phyloP scores from a whole-genome alignment of 169 alveolate genomes.

The Eimeria praecox region DNA sequence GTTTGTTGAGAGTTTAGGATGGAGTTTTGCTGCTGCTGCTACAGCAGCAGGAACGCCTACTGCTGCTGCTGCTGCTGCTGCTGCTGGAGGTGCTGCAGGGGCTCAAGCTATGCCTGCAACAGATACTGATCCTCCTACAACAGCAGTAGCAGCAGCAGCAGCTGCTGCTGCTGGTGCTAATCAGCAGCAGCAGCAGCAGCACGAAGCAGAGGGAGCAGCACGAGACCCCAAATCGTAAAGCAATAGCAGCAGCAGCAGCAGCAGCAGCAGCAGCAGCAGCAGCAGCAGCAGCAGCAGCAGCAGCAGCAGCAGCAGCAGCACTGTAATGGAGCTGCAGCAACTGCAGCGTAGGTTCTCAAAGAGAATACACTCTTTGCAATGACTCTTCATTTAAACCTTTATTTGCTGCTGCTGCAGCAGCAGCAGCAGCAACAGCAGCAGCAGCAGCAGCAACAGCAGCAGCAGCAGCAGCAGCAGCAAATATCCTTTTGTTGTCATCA shows the following conservation, averaged over 20 bases:
- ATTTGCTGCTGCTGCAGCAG: too few species aligned
- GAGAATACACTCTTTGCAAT: too few species aligned
- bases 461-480: too few species aligned
- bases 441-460: too few species aligned
- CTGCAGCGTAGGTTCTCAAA: too few species aligned
- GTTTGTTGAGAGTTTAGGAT: constrained; percentile 32
- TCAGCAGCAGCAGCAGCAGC: constrained; percentile 3
- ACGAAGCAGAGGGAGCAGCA: background rate
- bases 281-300: too few species aligned
- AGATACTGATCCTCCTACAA: too few species aligned
- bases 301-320: too few species aligned
- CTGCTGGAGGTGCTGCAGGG: constrained; percentile 1
- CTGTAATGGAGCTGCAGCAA: too few species aligned
- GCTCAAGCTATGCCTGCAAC: background rate
- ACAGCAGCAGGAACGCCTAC: background rate
- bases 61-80: background rate
- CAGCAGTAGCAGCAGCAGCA: background rate
- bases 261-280: background rate
- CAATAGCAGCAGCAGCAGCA: background rate
- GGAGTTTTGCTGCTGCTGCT: background rate
- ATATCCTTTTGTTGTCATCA: too few species aligned
- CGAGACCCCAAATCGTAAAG: background rate
- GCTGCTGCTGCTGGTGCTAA: background rate
- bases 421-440: too few species aligned
- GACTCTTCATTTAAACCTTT: too few species aligned